Evolutionary conservation across 2,329 filamentous ascomycete genomes (phyloP).

Genomic region (Nemania sp.): DNA sequence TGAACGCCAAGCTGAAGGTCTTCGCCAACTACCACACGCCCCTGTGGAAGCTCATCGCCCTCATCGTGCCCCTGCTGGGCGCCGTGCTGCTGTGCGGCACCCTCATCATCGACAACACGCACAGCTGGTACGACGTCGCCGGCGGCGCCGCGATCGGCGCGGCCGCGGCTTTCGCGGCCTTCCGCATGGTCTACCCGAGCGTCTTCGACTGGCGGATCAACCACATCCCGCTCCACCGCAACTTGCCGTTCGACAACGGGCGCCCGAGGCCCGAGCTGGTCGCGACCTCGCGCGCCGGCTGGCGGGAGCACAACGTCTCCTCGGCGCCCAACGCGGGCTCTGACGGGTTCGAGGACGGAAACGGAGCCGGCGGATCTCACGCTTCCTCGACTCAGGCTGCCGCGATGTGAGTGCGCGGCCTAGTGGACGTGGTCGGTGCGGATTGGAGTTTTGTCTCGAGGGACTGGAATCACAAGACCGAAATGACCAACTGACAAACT

Average conservation of each 20-base stretch:
- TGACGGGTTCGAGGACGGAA: constrained; percentile 1
- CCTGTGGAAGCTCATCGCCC: constrained; percentile 67
- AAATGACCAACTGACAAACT: no score
- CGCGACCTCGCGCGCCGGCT: constrained; percentile 22
- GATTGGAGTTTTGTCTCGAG: not conserved
- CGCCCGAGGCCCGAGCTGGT: constrained; percentile 17
- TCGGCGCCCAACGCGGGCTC: not conserved
- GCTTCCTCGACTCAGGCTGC: not conserved
- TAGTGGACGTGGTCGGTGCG: no score
- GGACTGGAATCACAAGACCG: not conserved
- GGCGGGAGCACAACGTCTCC: constrained; percentile 5
- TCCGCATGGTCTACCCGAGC: constrained; percentile 68
- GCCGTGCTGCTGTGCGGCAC: constrained; percentile 64
- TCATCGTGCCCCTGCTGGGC: constrained; percentile 63
- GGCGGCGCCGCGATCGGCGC: constrained; percentile 67
- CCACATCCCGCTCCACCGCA: constrained; percentile 64
- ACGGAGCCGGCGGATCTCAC: not conserved
- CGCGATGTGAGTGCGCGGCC: no score
- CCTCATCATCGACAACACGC: constrained; percentile 66
- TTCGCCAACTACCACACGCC: constrained; percentile 68
- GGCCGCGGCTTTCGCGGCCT: constrained; percentile 64
- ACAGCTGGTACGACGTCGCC: constrained; percentile 73
- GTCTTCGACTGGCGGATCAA: constrained; percentile 72
- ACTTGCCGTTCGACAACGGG: constrained; percentile 15
- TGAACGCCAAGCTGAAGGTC: constrained; percentile 74